Base-by-base conservation (phyloP, 140 eudicot species). In the Oenanthe javanica region DNA sequence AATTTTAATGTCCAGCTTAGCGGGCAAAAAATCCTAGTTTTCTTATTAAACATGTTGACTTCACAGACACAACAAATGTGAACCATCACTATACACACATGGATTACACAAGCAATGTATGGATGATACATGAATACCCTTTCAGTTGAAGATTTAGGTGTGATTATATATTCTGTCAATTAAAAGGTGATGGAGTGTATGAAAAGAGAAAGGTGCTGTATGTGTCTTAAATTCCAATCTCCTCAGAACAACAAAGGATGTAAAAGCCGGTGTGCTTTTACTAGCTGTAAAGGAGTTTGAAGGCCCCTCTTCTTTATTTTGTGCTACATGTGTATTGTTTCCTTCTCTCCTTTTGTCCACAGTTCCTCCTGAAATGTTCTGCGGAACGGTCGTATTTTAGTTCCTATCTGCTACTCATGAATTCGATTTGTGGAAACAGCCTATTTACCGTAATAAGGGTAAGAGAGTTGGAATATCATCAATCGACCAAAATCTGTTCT, bases 281-380 rank as follows among this genome's bases (percentile, higher is more conserved):
- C 73, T 67, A 31, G 73, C 73, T 67, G 73, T 67, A 67, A 67
- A 67, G 73, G 45, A 1, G 3, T 31, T 55, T 11, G 2, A 31
- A 67, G 73, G 73, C 73, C 73, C 73, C 73, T 67, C 73, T 31
- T 66, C 72, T 23, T 59, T n/a, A 23, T 64, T 23, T 64, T 9
- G 71, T 57, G 27, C 21, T 57, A 57, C 67, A 59, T 59, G 36
- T n/a, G 27, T 2, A 59, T 21, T 59, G 67, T 59, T 0, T 59
- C n/a, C 67, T 6, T 21, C 31, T 0, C 63, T 61, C 25, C 36
- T 8, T 27, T n/a, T 61, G 36, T n/a, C 69, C 14, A 7, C 63
- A 1, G 63, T 55, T 55, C 63, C 23, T 55, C 63, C 23, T 55
- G 46, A 43, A 43, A 43, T 43, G 6, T 3, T 2, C 46, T 36